Base-by-base conservation (phyloP, 2,329 filamentous ascomycete species). In the Colletotrichum sp. region DNA sequence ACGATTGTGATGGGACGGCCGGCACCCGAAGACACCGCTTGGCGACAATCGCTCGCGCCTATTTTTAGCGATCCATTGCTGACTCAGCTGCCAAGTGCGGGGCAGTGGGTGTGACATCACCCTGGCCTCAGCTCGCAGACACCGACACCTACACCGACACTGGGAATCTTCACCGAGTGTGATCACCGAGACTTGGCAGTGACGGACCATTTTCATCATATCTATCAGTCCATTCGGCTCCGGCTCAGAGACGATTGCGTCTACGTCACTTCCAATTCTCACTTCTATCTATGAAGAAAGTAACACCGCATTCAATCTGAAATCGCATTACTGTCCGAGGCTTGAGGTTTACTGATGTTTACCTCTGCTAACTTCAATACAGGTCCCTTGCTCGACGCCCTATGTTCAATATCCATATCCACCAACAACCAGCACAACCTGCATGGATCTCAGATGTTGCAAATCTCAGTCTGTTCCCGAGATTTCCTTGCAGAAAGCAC, bases 131-230 rank as follows among this genome's bases (percentile, higher is more conserved):
- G n/a, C 44, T 52, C 0, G n/a, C 10, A 52, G 3, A 52, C 44
- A 52, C 44, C 44, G n/a, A 13, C 6, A n/a, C 9, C 36, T 10
- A 44, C 36, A 44, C 36, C 36, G 36, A 2, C 0, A 0, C 1
- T 39, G 8, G 18, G 16, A 2, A 18, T n/a, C 18, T 6, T 44
- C 39, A 44, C 39, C 39, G 18, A 0, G 16, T 0, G 0, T n/a
- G 8, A 5, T 44, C 39, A n/a, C 39, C 44, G n/a, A 49, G 44
- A 21, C n/a, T 6, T 52, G 44, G n/a, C 44, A 52, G 44, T 52
- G 15, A 36, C 4, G 34, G 34, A 16, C 6, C 34, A 36, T 1
- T 36, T 36, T 36, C 34, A 36, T 36, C 34, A 36, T 4, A 36
- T 36, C 34, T 16, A 36, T 36, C 34, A 21, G 18, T 49, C 18